Base-by-base conservation (phyloP, 2,329 filamentous ascomycete species). In the Sporothrix phasma region DNA sequence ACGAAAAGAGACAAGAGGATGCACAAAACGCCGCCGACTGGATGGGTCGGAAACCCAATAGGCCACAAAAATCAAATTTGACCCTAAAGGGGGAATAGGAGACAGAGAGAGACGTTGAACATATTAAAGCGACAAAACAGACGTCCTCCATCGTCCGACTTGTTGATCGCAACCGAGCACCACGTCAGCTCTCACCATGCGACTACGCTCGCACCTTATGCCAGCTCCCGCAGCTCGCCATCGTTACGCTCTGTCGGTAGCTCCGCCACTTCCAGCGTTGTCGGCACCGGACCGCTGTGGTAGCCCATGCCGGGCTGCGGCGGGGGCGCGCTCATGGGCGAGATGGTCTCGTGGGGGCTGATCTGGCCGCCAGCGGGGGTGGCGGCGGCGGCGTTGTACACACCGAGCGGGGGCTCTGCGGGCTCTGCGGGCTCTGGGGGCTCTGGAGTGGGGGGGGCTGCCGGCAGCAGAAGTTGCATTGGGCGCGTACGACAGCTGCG, bases 211-310 rank as follows among this genome's bases (percentile, higher is more conserved):
- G 11, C 41, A 29, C 34, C 22, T 66, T 61, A 74, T 5, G 71
- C 70, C 65, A 76, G 64, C 66, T 76, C 74, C 61, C 71, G 70
- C 56, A 74, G 65, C 67, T 75, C 70, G 17, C 71, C 66, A 64
- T 75, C 70, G 3, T 69, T 67, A 46, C 70, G 71, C 47, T 70
- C 64, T 19, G 70, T 67, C 24, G 73, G 68, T 70, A 76, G 66
- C 68, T 75, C 74, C 1, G 69, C 67, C 64, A 62, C 45, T 39
- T 67, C 67, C 58, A 66, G 68, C 22, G 65, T 68, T 61, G 49
- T 29, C 31, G 65, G 59, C 43, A 68, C 62, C 3, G 68, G 68
- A 1, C 68, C 68, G 54, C 66, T 68, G 15, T 68, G 65, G 61
- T 64, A 68, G 66, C 60, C 64, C 67, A 68, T 66, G 22, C 65